Evolutionary conservation across 768 basidiomycete species (phyloP), one percentile per base, ranked within the genome.

Genomic region (Termitomyces bulborhizus): DNA sequence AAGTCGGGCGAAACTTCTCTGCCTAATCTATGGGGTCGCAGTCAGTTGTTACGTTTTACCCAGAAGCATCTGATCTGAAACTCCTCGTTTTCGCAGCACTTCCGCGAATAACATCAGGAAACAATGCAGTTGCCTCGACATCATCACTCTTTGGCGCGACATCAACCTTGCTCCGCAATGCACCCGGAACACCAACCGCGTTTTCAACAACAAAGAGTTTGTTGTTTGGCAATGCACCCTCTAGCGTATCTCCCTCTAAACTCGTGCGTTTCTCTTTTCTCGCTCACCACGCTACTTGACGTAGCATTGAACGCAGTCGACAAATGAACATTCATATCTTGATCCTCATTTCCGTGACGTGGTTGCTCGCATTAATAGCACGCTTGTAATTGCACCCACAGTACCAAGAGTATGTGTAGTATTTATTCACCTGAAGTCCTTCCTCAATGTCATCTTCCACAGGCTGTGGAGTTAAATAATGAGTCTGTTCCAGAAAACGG

Each of bases 301-400:
- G 47, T 12, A 9, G 11, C 9, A 16, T 40, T 37, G 13, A 29
- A 27, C 29, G 15, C 7, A 56, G 54, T n/a, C 47, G 27, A 27
- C 45, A 41, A 52, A 57, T 58, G 53, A 53, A 48, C 47, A 39
- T 56, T 40, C 53, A 29, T 41, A 48, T n/a, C 36, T 37, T 18
- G 39, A 41, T 49, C 58, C 68, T 37, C 71, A 68, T 34, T 85
- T 88, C 63, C 68, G 72, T 32, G 79, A 80, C 18, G 69, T 89
- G 15, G 74, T 87, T 26, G 68, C 76, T n/a, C 81, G 76, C 57
- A 90, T 92, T 50, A 86, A 90, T 63, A 76, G 78, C 51, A 77
- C 80, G 18, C 72, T 92, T 26, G 75, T 80, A 4, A 76, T 89
- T 61, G 76, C 77, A 13, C 86, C 88, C 7, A 67, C 76, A 4